Evolutionary conservation across 2,329 filamentous ascomycete genomes (phyloP).

Genomic region (Whalleya microplaca): DNA sequence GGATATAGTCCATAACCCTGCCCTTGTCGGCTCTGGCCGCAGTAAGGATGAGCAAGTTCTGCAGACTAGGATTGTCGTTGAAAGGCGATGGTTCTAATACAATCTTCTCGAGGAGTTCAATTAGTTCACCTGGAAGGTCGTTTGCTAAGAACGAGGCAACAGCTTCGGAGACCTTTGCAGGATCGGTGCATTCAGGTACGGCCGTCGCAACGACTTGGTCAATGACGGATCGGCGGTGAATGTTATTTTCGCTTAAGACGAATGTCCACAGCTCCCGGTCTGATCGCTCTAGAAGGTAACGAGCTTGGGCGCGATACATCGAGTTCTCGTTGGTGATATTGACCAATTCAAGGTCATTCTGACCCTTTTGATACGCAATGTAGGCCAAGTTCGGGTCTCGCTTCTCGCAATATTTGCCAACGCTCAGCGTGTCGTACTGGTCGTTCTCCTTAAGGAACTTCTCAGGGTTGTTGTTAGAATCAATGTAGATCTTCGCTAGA

Average conservation of each 20-base stretch:
- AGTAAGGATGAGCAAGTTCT: slow-evolving; percentile 95
- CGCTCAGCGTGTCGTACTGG: slow-evolving; percentile 86
- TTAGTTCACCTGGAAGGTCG: slow-evolving; percentile 90
- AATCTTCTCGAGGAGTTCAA: slow-evolving; percentile 98
- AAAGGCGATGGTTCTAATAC: slow-evolving; percentile 99
- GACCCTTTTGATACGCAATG: slow-evolving; percentile 94
- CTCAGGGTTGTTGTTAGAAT: slow-evolving; percentile 97
- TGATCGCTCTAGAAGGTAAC: slow-evolving; percentile 89
- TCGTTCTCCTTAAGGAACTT: slow-evolving; percentile 98
- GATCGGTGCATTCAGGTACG: slow-evolving; percentile 89
- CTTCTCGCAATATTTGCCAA: slow-evolving; percentile 99
- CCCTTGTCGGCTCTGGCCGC: slow-evolving; percentile 96
- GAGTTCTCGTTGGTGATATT: slow-evolving; percentile 98
- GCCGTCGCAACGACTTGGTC: slow-evolving; percentile 97
- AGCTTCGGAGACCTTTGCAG: slow-evolving; percentile 91
- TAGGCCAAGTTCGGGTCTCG: slow-evolving; percentile 93
- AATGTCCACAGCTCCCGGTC: slow-evolving; percentile 93
- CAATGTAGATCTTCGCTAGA: slow-evolving; percentile 98
- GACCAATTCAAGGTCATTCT: slow-evolving; percentile 96
- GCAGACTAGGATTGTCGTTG: slow-evolving; percentile 94
- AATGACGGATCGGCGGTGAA: slow-evolving; percentile 89
- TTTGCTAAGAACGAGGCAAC: slow-evolving; percentile 91
- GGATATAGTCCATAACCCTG: slow-evolving; percentile 94
- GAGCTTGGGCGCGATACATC: slow-evolving; percentile 99
- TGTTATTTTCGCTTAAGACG: slow-evolving; percentile 93